Base-by-base conservation (phyloP, 345 rosid species). In the Citrus glauca region DNA sequence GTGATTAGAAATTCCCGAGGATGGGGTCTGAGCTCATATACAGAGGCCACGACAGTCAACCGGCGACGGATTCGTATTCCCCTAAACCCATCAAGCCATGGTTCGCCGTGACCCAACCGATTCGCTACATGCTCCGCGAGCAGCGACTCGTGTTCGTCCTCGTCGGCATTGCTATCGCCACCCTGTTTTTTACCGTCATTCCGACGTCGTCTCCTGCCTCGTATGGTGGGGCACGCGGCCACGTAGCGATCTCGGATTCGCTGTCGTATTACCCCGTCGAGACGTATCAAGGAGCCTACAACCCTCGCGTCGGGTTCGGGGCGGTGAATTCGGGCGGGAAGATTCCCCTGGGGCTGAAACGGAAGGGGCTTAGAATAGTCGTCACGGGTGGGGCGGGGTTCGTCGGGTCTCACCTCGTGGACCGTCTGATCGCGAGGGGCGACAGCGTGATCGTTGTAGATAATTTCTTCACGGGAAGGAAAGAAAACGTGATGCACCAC, bases 371-470 rank as follows among this genome's bases (percentile, higher is more conserved):
- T 8, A 79, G 99, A 79, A 90, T 96, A 69, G 97, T 96, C 8
- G 99, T 96, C 2, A 96, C 98, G 5, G 99, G 99, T 11, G 99
- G 99, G 5, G 99, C 99, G n/a, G 99, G 99, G 32, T 96, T 96
- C 85, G 99, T 96, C 0, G 99, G 99, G 53, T 96, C 99, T 0
- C 99, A 96, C 77, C 90, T 96, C 9, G 99, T 96, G 62, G 99
- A 96, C 92, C 88, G 99, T 16, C 79, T 96, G 85, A 92, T 96
- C 0, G 94, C 86, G 14, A 82, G 99, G 80, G 99, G 99, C 6
- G 99, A 96, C 82, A 94, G 85, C 83, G 99, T 96, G 86, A 94
- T 94, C 78, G 99, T 96, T 22, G 97, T 96, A 1, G 99, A 96
- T n/a, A 96, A 96, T 64, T 94, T 96, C 92, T 96, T 96, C 90